Percentiles rank a stretch among this genome's conserved stretches.
Conservation (phyloP, 1,284 basidiomycete genomes). For the Cutaneotrichosporon cavernicola region DNA sequence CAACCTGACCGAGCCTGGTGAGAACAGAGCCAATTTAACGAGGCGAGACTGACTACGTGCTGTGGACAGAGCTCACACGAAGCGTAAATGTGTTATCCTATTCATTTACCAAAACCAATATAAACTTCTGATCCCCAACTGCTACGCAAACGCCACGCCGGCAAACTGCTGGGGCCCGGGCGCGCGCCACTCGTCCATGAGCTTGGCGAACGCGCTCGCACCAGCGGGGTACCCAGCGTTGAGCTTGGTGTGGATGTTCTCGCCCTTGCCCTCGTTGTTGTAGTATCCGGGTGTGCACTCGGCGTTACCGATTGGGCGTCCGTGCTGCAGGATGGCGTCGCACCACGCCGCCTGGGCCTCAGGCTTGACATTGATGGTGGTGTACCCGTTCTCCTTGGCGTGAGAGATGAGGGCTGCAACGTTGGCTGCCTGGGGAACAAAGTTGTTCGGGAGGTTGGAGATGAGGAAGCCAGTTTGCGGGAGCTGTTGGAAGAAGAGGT, state of each 20-base stretch:
- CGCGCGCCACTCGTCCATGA: conserved; percentile 14
- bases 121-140: not conserved
- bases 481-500: conserved; percentile 17
- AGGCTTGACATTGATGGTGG: conserved; percentile 3
- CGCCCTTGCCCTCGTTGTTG: conserved; percentile 17
- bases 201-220: conserved; percentile 12
- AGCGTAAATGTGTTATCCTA: too few species aligned
- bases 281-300: conserved; percentile 19
- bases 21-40: too few species aligned
- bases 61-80: too few species aligned
- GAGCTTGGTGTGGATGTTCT: conserved; percentile 8
- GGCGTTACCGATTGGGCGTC: conserved; percentile 1
- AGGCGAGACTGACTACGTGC: too few species aligned
- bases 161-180: conserved; percentile 13
- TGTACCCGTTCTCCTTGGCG: conserved; percentile 8
- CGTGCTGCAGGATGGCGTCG: conserved; percentile 10
- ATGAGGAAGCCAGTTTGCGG: conserved; percentile 11
- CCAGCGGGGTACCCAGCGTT: conserved; percentile 17
- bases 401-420: conserved; percentile 15
- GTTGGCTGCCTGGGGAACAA: conserved; percentile 7
- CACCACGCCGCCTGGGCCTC: conserved; percentile 13
- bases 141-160: not conserved
- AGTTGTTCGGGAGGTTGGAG: conserved; percentile 22
- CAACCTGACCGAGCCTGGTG: too few species aligned
- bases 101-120: not conserved